phyloP scores from a whole-genome alignment of 169 alveolate genomes.

The Fabrea salina region DNA sequence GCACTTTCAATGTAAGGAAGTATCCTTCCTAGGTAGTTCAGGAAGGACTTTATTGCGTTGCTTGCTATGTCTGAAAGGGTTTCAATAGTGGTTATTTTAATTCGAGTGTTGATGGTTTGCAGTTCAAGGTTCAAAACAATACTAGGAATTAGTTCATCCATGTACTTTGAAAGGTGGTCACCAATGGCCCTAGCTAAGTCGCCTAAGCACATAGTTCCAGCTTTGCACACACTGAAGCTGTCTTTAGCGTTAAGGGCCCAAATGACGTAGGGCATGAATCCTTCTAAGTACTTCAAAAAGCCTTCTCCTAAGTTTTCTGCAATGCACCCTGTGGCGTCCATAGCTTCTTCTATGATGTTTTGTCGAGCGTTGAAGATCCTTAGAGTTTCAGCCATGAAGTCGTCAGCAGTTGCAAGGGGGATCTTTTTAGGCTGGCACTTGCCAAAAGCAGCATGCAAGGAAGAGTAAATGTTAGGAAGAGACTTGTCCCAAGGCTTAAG shows the following conservation, averaged over 20 bases:
- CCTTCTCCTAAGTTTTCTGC: background rate
- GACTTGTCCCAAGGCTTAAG: background rate
- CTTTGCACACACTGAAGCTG: background rate
- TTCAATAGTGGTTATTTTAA: background rate
- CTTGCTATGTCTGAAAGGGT: background rate
- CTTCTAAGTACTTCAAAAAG: background rate
- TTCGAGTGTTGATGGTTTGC: background rate
- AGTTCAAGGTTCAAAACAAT: background rate
- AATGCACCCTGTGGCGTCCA: background rate
- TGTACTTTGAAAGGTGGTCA: background rate
- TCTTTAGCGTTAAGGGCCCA: background rate
- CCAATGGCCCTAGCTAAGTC: constrained; percentile 17
- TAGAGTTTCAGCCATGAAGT: background rate
- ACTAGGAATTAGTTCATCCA: background rate
- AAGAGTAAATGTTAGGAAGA: background rate
- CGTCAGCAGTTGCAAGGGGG: background rate
- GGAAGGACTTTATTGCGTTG: background rate
- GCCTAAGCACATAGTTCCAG: background rate
- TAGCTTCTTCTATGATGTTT: background rate
- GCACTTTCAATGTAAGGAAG: background rate
- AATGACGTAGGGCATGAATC: background rate
- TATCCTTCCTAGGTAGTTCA: background rate
- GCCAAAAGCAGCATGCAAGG: background rate
- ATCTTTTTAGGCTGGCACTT: background rate
- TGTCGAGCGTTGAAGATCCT: background rate